Evolutionary conservation across 352 stramenopile species (phyloP).

Genomic region (Globisporangium rhizosaccharum): DNA sequence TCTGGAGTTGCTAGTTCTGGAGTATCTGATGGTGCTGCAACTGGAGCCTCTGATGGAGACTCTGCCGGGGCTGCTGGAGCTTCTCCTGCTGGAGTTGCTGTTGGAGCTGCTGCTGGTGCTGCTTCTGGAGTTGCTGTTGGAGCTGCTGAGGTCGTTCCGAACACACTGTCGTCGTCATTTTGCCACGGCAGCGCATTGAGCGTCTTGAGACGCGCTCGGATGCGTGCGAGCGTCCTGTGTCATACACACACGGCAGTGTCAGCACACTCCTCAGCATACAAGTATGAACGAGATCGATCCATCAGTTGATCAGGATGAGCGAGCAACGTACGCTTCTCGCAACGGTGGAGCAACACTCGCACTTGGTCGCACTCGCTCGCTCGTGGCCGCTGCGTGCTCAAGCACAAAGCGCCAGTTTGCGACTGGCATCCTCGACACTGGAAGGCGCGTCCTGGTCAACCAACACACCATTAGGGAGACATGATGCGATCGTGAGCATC

Average conservation of each 20-base stretch:
- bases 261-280: neutral
- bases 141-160: conserved; percentile 9
- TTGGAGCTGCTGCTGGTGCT: too few relatives aligned
- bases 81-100: too few relatives aligned
- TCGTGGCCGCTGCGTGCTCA: conserved; percentile 26
- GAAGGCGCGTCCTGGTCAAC: conserved; percentile 40
- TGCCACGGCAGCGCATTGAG: conserved; percentile 48
- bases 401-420: conserved; percentile 73
- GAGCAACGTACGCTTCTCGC: conserved; percentile 27
- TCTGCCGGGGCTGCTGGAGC: too few relatives aligned
- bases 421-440: conserved; percentile 44
- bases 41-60: neutral
- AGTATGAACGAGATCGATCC: too few relatives aligned
- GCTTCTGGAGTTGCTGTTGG: neutral
- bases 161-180: conserved; percentile 42
- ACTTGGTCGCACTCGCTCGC: neutral
- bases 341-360: conserved; percentile 24
- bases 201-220: conserved; percentile 52
- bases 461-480: neutral
- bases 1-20: too few relatives aligned
- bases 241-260: neutral
- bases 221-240: conserved; percentile 47
- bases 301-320: neutral
- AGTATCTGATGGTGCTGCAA: neutral
- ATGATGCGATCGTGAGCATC: too few relatives aligned